Base-by-base conservation (phyloP, 805 yeast genomes). In the Sugiyamaella floridensis region DNA sequence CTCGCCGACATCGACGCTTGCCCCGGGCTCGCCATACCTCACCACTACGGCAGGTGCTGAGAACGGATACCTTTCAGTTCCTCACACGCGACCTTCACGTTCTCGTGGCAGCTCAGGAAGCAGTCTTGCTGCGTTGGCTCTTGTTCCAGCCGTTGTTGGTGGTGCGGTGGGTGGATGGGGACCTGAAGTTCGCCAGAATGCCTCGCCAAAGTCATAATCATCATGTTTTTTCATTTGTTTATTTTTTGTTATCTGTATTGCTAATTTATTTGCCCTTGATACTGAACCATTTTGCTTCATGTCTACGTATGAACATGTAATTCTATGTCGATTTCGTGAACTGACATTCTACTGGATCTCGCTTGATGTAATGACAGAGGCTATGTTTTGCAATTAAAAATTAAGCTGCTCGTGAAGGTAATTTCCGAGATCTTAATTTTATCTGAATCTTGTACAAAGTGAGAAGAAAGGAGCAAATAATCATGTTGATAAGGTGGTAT, bases 141-240 rank as follows among this genome's bases (percentile, higher is more conserved):
- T 78, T 76, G 79, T 78, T 4, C 82, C 82, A 1, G 73, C 79
- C 15, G 70, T 77, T 50, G 80, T 78, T 10, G 80, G 81, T 28
- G 82, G 82, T 40, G 82, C 82, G 4, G 74, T 78, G 44, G 82
- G 80, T 14, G 82, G 82, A 5, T 75, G 78, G 78, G 50, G 57
- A 9, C 57, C 59, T 7, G 55, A 55, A 41, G 41, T 28, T 4
- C 20, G 28, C 22, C 12, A 28, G 26, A 44, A 44, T 34, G 47
- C 34, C 15, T 19, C 40, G n/a, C 12, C n/a, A 29, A 20, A 29
- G 40, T 22, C 18, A 45, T 45, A 19, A 15, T n/a, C 20, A n/a
- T 45, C n/a, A n/a, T 22, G 26, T 22, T 22, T 22, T 22, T 22
- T 22, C 6, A 22, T 22, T 22, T 22, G 26, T 22, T 45, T 28